phyloP scores from a whole-genome alignment of 2,329 filamentous ascomycete species.

The Pleurostoma richardsiae region DNA sequence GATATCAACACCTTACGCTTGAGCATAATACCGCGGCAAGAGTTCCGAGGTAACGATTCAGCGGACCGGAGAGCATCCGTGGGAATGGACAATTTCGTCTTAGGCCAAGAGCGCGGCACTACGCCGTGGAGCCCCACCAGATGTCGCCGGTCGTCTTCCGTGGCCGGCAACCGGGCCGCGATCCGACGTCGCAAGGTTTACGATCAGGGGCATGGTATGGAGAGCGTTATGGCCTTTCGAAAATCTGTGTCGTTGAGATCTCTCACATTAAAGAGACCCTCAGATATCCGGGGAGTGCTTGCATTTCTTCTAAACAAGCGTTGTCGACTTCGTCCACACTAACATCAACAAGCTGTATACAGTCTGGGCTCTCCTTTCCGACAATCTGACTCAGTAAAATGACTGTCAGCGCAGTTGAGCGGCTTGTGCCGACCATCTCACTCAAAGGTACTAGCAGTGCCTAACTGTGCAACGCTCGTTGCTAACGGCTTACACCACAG shows the following conservation, averaged over 20 bases:
- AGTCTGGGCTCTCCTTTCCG: no score
- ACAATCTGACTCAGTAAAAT: neutral
- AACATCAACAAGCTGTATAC: no score
- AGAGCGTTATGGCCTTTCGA: no score
- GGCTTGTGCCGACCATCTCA: neutral
- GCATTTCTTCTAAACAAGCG: no score
- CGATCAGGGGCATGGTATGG: no score
- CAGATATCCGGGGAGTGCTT: no score
- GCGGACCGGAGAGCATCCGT: neutral
- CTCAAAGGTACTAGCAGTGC: neutral
- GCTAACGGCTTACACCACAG: slow-evolving; percentile 1
- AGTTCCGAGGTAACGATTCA: neutral
- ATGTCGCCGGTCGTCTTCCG: no score
- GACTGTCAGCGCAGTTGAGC: neutral
- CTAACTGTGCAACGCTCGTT: neutral
- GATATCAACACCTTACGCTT: no score
- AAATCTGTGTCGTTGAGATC: no score
- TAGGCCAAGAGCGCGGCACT: neutral
- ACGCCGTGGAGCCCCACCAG: neutral
- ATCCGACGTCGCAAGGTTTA: neutral
- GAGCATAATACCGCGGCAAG: no score
- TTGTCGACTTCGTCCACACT: no score
- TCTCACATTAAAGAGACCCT: no score
- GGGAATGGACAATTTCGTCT: neutral
- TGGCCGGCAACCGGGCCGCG: neutral